These are phyloP conservation scores for Fusarium nisikadoi DNA, from an alignment of 2,329 filamentous ascomycete genomes.

Conservation along the genomic window DNA sequence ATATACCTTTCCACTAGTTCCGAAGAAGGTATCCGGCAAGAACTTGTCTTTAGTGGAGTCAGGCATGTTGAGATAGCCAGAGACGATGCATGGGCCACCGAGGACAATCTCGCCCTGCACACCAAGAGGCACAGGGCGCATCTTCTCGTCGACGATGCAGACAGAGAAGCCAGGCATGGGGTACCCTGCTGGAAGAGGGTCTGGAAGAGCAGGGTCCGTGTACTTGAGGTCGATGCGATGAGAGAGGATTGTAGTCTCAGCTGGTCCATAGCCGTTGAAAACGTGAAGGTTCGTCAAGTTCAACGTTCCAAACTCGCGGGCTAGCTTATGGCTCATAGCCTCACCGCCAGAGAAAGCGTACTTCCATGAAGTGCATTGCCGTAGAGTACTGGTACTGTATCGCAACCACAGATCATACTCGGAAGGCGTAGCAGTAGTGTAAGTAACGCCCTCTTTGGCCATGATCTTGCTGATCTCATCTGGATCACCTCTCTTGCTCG, in stretches of 20 bases:
- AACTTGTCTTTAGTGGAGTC: neutral
- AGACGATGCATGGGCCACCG: neutral
- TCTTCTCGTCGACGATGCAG: neutral
- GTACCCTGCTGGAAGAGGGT: neutral
- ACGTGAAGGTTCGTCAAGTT: neutral
- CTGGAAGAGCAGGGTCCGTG: neutral
- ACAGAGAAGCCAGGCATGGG: neutral
- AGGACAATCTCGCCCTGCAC: neutral
- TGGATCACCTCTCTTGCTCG: neutral
- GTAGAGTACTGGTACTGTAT: neutral
- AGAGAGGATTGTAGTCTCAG: neutral
- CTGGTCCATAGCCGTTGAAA: neutral
- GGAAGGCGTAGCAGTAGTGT: neutral
- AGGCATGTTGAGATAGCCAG: neutral
- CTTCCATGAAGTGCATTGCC: neutral
- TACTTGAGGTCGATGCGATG: neutral
- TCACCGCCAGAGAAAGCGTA: neutral
- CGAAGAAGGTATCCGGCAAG: neutral
- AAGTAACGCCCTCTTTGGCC: neutral
- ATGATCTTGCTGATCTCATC: neutral
- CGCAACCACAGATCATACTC: neutral
- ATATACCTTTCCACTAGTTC: neutral
- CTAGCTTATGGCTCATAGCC: neutral
- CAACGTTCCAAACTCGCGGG: neutral
- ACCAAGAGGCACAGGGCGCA: neutral